Conservation (phyloP, 176 grass and related monocot genomes). For the Raddia distichophylla region DNA sequence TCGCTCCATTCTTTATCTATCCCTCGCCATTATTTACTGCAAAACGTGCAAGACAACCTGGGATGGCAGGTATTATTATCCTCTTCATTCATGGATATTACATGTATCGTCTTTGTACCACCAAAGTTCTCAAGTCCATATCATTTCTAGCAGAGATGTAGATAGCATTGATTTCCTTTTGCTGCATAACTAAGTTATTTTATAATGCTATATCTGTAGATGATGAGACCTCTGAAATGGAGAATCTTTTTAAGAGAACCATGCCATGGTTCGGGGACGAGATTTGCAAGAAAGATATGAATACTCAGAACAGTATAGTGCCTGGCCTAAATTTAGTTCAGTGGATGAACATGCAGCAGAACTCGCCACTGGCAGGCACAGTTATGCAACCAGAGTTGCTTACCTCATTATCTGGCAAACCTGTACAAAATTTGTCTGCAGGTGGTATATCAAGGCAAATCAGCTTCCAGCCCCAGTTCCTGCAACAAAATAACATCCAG, state of each 20-base stretch:
- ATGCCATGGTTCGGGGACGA: constrained; percentile 77
- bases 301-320: constrained; percentile 56
- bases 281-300: constrained; percentile 63
- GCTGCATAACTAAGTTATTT: neutral
- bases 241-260: constrained; percentile 53
- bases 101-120: neutral
- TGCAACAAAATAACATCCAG: constrained; percentile 75
- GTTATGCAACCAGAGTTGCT: constrained; percentile 61
- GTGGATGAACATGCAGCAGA: constrained; percentile 79
- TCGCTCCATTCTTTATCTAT: constrained; percentile 69
- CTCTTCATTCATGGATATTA: constrained; percentile 2
- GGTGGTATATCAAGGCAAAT: constrained; percentile 68
- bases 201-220: constrained; percentile 44
- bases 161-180: neutral
- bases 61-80: constrained; percentile 54
- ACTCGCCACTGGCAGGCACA: constrained; percentile 45
- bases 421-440: constrained; percentile 56
- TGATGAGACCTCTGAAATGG: constrained; percentile 62
- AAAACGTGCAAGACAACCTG: constrained; percentile 66
- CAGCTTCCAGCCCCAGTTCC: constrained; percentile 58
- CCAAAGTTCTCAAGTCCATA: constrained; percentile 6
- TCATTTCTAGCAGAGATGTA: constrained; percentile 15
- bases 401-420: constrained; percentile 53
- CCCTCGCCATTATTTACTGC: constrained; percentile 64
- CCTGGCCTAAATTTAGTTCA: constrained; percentile 72